Percentiles rank a stretch among this genome's conserved stretches.
These are phyloP conservation scores for Petrea volubilis DNA, from an alignment of 257 asterid species.

Conservation along the genomic window DNA sequence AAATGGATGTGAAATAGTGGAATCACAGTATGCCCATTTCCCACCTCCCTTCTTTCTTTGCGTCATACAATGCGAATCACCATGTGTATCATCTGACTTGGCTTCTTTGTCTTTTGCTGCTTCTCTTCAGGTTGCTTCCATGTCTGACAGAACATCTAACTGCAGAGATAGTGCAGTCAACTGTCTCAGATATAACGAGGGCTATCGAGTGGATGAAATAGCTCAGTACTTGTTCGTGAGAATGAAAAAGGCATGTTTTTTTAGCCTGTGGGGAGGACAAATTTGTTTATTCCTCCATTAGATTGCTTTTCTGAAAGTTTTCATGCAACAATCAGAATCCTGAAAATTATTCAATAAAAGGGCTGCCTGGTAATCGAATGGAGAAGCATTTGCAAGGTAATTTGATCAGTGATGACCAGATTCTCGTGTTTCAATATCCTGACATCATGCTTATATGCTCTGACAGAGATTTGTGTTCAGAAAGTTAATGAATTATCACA, in stretches of 20 bases:
- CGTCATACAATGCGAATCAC: slow-evolving; percentile 7
- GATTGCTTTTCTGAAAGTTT: slow-evolving; percentile 36
- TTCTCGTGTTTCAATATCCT: slow-evolving; percentile 3
- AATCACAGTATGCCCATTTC: slow-evolving; percentile 81
- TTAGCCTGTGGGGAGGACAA: slow-evolving; percentile 25
- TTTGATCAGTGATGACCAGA: slow-evolving; percentile 23
- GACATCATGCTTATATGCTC: slow-evolving; percentile 25
- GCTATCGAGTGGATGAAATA: slow-evolving; percentile 97
- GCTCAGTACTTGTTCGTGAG: slow-evolving; percentile 92
- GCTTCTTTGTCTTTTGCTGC: slow-evolving; percentile 29
- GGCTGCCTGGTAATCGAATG: slow-evolving; percentile 47
- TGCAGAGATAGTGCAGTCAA: slow-evolving; percentile 96
- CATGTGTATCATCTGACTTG: slow-evolving; percentile 1
- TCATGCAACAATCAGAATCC: slow-evolving; percentile 69
- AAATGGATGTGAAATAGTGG: slow-evolving; percentile 96
- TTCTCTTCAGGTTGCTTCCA: slow-evolving; percentile 77
- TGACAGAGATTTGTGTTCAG: slow-evolving; percentile 81
- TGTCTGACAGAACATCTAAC: slow-evolving; percentile 92
- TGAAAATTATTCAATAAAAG: slow-evolving; percentile 69
- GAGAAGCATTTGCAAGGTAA: slow-evolving; percentile 92
- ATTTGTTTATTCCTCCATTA: slow-evolving; percentile 23
- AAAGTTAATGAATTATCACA: slow-evolving; percentile 80
- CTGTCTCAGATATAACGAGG: slow-evolving; percentile 80
- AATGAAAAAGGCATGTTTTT: slow-evolving; percentile 82
- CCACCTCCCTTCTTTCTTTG: slow-evolving; percentile 26